phyloP scores from a whole-genome alignment of 169 alveolate genomes.

The Plasmodium adleri region DNA sequence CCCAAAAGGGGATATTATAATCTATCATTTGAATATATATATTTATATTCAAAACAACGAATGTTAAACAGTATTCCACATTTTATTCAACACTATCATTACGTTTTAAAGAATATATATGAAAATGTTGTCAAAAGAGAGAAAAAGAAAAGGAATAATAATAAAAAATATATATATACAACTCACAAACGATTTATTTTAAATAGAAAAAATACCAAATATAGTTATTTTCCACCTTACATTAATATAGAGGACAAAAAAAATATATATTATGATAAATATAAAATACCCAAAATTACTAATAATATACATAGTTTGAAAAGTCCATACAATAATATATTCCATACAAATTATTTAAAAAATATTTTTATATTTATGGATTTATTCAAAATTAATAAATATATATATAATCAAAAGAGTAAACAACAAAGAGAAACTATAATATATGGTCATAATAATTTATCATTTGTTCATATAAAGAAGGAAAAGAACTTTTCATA shows the following conservation, averaged over 20 bases:
- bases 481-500: neutral
- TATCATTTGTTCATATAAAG: constrained; percentile 4
- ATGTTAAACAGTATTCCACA: constrained; percentile 16
- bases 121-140: neutral
- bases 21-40: constrained; percentile 35
- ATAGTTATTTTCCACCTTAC: neutral
- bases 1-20: constrained; percentile 82
- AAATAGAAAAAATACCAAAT: neutral
- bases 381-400: neutral
- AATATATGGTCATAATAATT: neutral
- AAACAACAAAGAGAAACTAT: no score
- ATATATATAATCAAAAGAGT: no score
- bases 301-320: constrained; percentile 42
- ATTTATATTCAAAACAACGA: constrained; percentile 5
- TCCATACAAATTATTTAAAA: constrained; percentile 59
- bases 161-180: neutral
- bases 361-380: constrained; percentile 50
- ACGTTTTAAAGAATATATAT: constrained; percentile 24
- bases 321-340: constrained; percentile 38
- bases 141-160: neutral
- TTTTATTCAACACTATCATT: constrained; percentile 53
- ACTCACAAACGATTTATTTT: neutral
- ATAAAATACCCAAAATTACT: constrained; percentile 20
- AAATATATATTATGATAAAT: neutral
- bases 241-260: neutral